phyloP scores from a whole-genome alignment of 179 eudicot species.

The Amaranthus tricolor region DNA sequence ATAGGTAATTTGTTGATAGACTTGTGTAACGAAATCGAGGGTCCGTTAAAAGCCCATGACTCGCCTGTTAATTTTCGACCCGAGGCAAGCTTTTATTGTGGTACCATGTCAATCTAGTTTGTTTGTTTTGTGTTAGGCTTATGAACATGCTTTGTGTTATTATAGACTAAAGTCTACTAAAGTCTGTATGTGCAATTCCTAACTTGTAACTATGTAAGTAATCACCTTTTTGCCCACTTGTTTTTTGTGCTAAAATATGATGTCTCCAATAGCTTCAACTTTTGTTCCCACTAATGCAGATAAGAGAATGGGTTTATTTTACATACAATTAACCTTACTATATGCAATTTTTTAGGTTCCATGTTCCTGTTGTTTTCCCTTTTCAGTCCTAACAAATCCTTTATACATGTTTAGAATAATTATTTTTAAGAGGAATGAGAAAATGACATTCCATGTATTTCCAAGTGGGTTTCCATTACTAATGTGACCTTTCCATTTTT shows the following conservation, averaged over 20 bases:
- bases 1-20: neutral
- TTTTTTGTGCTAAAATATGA: conserved; percentile 5
- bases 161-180: neutral
- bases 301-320: neutral
- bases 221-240: neutral
- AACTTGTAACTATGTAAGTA: conserved; percentile 12
- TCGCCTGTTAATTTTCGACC: too few relatives aligned
- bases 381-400: neutral
- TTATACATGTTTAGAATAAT: neutral
- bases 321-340: neutral
- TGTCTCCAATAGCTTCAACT: conserved; percentile 12
- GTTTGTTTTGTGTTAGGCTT: neutral
- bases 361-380: neutral
- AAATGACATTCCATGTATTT: neutral
- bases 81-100: too few relatives aligned
- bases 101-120: neutral
- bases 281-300: neutral
- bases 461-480: neutral
- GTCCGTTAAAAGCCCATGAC: too few relatives aligned
- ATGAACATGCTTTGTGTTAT: conserved; percentile 4
- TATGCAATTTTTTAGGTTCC: conserved; percentile 1
- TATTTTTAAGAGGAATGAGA: neutral
- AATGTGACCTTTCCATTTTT: conserved; percentile 6
- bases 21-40: too few relatives aligned
- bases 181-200: too few relatives aligned